These are phyloP conservation scores for Heracleum sosnowskyi DNA, from an alignment of 129 eudicot species.

Conservation along the genomic window DNA sequence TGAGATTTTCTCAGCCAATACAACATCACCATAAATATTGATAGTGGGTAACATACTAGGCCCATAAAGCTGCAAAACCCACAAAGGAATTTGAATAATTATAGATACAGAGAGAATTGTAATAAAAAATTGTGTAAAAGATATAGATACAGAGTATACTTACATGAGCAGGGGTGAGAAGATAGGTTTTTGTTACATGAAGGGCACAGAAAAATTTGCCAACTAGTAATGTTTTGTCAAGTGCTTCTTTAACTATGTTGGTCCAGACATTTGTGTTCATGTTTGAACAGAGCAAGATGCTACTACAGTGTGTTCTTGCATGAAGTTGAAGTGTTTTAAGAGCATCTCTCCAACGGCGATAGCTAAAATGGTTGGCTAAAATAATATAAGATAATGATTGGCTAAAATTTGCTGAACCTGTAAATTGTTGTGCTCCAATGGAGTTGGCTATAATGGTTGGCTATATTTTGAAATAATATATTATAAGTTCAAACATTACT, in stretches of 20 bases:
- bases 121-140: not conserved
- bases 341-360: no score
- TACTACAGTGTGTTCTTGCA: no score
- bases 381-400: no score
- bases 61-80: conserved; percentile 44
- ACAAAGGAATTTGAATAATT: not conserved
- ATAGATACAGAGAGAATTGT: not conserved
- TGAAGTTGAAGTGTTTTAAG: no score
- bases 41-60: conserved; percentile 97
- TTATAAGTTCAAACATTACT: no score
- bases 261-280: conserved; percentile 34
- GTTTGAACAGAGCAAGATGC: no score
- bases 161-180: conserved; percentile 42
- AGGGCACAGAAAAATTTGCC: conserved; percentile 42
- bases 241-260: conserved; percentile 42
- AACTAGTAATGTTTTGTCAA: conserved; percentile 19
- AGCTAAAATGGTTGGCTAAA: no score
- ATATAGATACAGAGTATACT: not conserved
- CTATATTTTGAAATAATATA: no score
- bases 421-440: no score
- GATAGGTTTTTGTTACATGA: conserved; percentile 49
- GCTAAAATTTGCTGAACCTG: no score
- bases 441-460: no score
- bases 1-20: conserved; percentile 50
- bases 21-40: conserved; percentile 32